A percentile compares a stretch with the other conserved stretches of the same genome.
phyloP scores from a whole-genome alignment of 345 rosid genomes.

The Brassica napus region Da-Ae NC_063435.1:4734501-4735000 shows the following conservation, averaged over 20 bases:
- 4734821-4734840: background rate
- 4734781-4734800: constrained; percentile 15
- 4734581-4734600: background rate
- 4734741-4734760: background rate
- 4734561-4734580: background rate
- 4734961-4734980: too few relatives aligned
- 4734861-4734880: background rate
- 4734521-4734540: background rate
- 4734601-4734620: background rate
- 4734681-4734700: constrained; percentile 1
- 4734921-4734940: background rate
- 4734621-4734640: background rate
- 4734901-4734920: too few relatives aligned
- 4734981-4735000: too few relatives aligned
- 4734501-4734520: background rate
- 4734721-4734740: background rate
- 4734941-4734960: background rate
- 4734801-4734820: constrained; percentile 3
- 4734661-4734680: background rate
- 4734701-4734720: background rate
- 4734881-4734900: background rate
- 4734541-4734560: background rate
- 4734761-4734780: background rate
- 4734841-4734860: constrained; percentile 5
- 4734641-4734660: background rate